These are phyloP conservation scores for Pseudogymnoascus sp. DNA, from an alignment of 2,329 filamentous ascomycete genomes.

Conservation along the genomic window DNA sequence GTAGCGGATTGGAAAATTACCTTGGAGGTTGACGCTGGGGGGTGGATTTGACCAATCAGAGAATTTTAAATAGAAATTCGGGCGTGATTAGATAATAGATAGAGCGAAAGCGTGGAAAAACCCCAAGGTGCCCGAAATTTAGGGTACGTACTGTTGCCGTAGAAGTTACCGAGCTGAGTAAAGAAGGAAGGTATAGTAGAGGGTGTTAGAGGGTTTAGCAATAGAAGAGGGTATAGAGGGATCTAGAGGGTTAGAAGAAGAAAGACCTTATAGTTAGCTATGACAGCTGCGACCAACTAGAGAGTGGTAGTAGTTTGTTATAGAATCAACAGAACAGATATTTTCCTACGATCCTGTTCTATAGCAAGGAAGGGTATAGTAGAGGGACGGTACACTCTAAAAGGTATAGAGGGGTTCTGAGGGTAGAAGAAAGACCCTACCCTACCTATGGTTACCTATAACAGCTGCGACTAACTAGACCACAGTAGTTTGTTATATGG, in stretches of 20 bases:
- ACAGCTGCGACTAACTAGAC: background rate
- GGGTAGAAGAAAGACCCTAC: background rate
- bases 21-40: conserved; percentile 4
- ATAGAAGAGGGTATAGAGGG: background rate
- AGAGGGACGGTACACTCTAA: too few relatives aligned
- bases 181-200: too few relatives aligned
- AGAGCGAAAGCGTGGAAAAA: background rate
- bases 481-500: background rate
- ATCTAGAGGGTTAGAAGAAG: background rate
- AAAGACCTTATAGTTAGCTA: too few relatives aligned
- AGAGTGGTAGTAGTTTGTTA: too few relatives aligned
- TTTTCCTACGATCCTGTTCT: too few relatives aligned
- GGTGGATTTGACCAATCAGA: background rate
- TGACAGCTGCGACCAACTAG: too few relatives aligned
- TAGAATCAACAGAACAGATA: too few relatives aligned
- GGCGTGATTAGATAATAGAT: conserved; percentile 5
- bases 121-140: background rate
- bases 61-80: background rate
- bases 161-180: background rate
- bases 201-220: background rate
- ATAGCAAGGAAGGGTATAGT: too few relatives aligned
- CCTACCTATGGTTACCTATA: background rate
- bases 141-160: background rate
- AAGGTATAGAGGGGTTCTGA: background rate
- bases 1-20: background rate